phyloP scores from a whole-genome alignment of 2,329 filamentous ascomycete genomes.

The Pyrenochaeta sp. region DNA sequence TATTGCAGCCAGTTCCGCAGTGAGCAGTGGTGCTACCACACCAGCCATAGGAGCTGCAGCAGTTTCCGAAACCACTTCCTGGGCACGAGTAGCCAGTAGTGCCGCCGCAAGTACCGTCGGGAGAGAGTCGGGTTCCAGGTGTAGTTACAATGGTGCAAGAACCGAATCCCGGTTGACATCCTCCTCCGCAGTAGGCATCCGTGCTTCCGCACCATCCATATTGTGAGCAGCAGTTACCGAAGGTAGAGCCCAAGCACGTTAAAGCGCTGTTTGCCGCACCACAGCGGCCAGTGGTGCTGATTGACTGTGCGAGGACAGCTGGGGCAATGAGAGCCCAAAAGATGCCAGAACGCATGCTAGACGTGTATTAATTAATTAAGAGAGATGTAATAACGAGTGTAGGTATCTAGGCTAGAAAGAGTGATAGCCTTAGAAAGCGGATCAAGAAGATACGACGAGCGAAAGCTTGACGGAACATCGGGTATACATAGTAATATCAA shows the following conservation, averaged over 20 bases:
- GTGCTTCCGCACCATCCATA: slow-evolving; percentile 47
- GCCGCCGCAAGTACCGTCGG: too few relatives aligned
- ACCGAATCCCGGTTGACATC: slow-evolving; percentile 27
- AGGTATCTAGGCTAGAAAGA: slow-evolving; percentile 10
- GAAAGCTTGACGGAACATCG: too few relatives aligned
- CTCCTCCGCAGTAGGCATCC: not conserved
- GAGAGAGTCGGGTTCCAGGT: too few relatives aligned
- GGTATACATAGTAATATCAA: too few relatives aligned
- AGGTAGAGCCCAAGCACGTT: slow-evolving; percentile 27
- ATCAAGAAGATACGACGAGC: not conserved
- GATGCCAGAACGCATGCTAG: slow-evolving; percentile 7
- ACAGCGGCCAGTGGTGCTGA: slow-evolving; percentile 19
- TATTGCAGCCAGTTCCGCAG: slow-evolving; percentile 14
- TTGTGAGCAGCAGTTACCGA: slow-evolving; percentile 53
- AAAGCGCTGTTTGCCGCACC: slow-evolving; percentile 21
- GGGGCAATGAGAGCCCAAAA: slow-evolving; percentile 8
- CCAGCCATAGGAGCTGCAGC: slow-evolving; percentile 52
- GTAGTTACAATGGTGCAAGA: slow-evolving; percentile 19
- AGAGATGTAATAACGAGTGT: slow-evolving; percentile 8
- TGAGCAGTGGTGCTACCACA: slow-evolving; percentile 33
- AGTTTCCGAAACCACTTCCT: slow-evolving; percentile 44
- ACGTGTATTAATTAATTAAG: slow-evolving; percentile 6
- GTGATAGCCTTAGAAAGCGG: not conserved
- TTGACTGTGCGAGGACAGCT: slow-evolving; percentile 18
- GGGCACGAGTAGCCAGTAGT: slow-evolving; percentile 19